Conservation (phyloP, 805 yeast genomes). For the Pichia insulana region DNA sequence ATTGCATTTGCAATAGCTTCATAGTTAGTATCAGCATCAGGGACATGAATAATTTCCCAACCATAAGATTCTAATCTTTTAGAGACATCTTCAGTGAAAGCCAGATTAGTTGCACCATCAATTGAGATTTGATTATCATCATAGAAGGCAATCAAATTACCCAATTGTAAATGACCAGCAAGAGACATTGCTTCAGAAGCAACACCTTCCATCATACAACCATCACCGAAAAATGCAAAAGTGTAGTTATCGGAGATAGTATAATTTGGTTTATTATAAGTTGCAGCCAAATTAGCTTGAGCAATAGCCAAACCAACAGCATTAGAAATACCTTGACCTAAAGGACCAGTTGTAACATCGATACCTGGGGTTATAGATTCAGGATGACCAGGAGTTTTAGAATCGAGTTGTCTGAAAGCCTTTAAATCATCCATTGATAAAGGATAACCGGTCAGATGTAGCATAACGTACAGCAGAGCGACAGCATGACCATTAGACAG, state of each 20-base stretch:
- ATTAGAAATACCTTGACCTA: slow-evolving; percentile 95
- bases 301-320: slow-evolving; percentile 97
- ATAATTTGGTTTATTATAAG: slow-evolving; percentile 82
- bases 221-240: slow-evolving; percentile 86
- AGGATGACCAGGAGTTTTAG: slow-evolving; percentile 97
- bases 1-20: slow-evolving; percentile 62
- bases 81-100: slow-evolving; percentile 89
- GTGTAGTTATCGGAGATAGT: slow-evolving; percentile 67
- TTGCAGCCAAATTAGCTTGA: slow-evolving; percentile 84
- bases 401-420: slow-evolving; percentile 79
- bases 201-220: slow-evolving; percentile 97
- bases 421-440: slow-evolving; percentile 78
- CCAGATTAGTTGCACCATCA: slow-evolving; percentile 83
- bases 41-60: slow-evolving; percentile 77
- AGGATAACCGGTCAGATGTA: slow-evolving; percentile 81
- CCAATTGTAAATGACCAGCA: slow-evolving; percentile 93
- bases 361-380: slow-evolving; percentile 87
- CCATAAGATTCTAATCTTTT: slow-evolving; percentile 86
- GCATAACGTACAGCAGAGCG: slow-evolving; percentile 76
- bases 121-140: slow-evolving; percentile 96
- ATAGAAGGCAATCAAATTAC: slow-evolving; percentile 89
- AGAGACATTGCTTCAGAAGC: slow-evolving; percentile 88
- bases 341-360: slow-evolving; percentile 97
- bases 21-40: slow-evolving; percentile 74
- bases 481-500: slow-evolving; percentile 96